Conservation (phyloP, 768 basidiomycete genomes). For the Auricularia sp. region DNA sequence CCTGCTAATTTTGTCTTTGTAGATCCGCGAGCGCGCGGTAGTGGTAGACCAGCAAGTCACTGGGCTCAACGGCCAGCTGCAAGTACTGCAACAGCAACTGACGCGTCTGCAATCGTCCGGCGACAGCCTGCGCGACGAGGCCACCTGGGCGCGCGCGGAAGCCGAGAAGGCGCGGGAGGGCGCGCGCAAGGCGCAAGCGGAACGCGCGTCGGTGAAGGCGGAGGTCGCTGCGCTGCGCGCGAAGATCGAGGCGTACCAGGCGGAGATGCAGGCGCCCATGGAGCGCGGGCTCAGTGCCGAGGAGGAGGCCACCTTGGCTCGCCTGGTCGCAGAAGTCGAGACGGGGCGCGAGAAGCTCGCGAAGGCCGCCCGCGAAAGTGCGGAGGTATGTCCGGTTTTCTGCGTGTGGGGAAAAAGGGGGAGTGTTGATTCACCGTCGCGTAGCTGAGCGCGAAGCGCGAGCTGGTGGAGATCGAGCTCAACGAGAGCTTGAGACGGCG, state of each 20-base stretch:
- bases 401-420: too few species aligned
- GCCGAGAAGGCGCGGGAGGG: constrained; percentile 57
- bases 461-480: constrained; percentile 81
- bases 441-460: constrained; percentile 67
- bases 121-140: constrained; percentile 57
- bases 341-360: constrained; percentile 59
- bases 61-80: constrained; percentile 56
- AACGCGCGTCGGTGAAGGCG: constrained; percentile 59
- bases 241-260: constrained; percentile 51
- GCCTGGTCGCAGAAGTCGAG: constrained; percentile 67
- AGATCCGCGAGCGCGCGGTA: constrained; percentile 45
- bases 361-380: constrained; percentile 34
- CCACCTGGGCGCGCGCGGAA: constrained; percentile 47
- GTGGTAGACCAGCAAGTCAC: constrained; percentile 83
- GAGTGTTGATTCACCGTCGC: too few species aligned
- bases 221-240: constrained; percentile 55
- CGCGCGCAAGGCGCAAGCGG: constrained; percentile 52
- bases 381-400: constrained; percentile 44
- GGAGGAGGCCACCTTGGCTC: constrained; percentile 57
- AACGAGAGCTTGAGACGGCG: constrained; percentile 78
- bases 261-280: constrained; percentile 68
- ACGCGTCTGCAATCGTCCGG: constrained; percentile 41
- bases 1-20: too few species aligned
- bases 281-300: constrained; percentile 60
- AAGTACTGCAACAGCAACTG: constrained; percentile 62